Evolutionary conservation across 306 rosid species (phyloP).

Genomic region (Quercus rubra): DNA sequence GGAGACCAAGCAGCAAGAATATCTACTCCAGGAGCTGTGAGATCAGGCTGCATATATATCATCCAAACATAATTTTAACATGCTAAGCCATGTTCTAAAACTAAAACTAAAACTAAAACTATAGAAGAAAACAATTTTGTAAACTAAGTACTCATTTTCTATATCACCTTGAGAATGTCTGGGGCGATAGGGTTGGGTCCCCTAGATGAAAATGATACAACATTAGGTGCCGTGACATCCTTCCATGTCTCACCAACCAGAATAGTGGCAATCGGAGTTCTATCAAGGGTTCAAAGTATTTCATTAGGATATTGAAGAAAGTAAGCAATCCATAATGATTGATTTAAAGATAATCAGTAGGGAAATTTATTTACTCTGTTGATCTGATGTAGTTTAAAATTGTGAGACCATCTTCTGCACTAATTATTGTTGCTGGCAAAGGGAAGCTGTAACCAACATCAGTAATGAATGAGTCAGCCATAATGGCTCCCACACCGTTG

Average conservation of each 20-base stretch:
- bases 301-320: neutral
- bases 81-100: neutral
- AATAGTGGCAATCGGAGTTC: constrained; percentile 30
- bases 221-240: constrained; percentile 28
- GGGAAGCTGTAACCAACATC: constrained; percentile 20
- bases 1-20: constrained; percentile 40
- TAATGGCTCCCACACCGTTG: constrained; percentile 26
- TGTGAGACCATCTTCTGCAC: constrained; percentile 14
- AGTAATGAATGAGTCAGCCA: constrained; percentile 2
- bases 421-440: constrained; percentile 12
- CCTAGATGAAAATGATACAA: constrained; percentile 31
- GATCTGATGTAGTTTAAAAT: constrained; percentile 27
- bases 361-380: constrained; percentile 1
- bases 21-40: constrained; percentile 31
- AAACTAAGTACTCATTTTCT: neutral
- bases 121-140: neutral
- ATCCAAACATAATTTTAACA: neutral
- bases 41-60: constrained; percentile 22
- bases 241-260: constrained; percentile 13
- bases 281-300: neutral
- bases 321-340: too few relatives aligned
- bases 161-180: constrained; percentile 33
- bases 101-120: neutral
- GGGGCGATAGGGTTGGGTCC: constrained; percentile 31
- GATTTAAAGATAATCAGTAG: too few relatives aligned